These are phyloP conservation scores for Boletus mariae DNA, from an alignment of 1,284 basidiomycete genomes.

Conservation along the genomic window DNA sequence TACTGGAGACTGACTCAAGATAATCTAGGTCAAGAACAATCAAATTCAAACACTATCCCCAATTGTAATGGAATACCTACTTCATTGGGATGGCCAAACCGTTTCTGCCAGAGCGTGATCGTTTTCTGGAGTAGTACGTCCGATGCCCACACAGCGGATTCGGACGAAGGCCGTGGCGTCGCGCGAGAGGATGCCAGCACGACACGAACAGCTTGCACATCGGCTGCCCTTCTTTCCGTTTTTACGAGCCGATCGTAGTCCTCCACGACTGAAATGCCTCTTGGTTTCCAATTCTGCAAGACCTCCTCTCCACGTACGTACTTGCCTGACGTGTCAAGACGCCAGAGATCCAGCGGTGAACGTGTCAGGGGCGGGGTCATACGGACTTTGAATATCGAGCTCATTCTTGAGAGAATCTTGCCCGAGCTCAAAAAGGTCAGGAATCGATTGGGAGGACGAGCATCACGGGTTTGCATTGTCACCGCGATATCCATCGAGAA, in stretches of 20 bases:
- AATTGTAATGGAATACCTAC: constrained; percentile 41
- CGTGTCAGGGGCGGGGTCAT: constrained; percentile 84
- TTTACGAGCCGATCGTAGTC: constrained; percentile 74
- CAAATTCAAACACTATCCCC: not conserved
- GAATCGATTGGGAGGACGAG: constrained; percentile 77
- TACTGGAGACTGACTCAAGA: constrained; percentile 66
- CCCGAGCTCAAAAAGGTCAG: constrained; percentile 73
- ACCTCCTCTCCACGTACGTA: constrained; percentile 91
- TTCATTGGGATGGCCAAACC: constrained; percentile 72
- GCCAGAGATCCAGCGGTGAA: constrained; percentile 87
- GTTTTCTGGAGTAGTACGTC: constrained; percentile 63
- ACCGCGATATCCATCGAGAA: constrained; percentile 88
- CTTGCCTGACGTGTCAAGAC: constrained; percentile 90
- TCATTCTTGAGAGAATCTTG: constrained; percentile 72
- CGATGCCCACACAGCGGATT: constrained; percentile 58
- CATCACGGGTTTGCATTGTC: constrained; percentile 83
- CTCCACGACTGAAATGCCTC: constrained; percentile 83
- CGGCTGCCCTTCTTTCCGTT: constrained; percentile 72
- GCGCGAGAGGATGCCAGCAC: constrained; percentile 59
- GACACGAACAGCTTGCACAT: constrained; percentile 85
- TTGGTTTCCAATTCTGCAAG: constrained; percentile 79
- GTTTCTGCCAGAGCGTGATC: constrained; percentile 77
- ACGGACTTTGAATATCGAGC: constrained; percentile 76
- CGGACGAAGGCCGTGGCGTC: constrained; percentile 44
- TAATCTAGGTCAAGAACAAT: constrained; percentile 48